Evolutionary conservation across 495 filamentous ascomycete genomes (phyloP).

Genomic region (Xylaria palmicola): DNA sequence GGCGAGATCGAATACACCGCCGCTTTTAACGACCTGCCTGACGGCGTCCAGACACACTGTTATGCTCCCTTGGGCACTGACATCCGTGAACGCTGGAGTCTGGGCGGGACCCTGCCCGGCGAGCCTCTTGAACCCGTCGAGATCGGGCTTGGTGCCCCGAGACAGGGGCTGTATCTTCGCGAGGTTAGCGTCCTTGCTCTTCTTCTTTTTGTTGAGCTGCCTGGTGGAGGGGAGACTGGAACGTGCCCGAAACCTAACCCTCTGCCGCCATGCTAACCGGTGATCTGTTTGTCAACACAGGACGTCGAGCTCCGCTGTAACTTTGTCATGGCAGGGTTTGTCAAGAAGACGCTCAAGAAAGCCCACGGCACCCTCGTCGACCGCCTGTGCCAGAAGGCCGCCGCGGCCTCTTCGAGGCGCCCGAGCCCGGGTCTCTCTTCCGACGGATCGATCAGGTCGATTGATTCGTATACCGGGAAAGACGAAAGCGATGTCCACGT

Average conservation of each 20-base stretch:
- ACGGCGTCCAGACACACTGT: constrained; percentile 71
- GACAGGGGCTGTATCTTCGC: constrained; percentile 66
- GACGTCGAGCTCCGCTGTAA: constrained; percentile 79
- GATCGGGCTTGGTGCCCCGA: constrained; percentile 59
- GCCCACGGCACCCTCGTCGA: constrained; percentile 66
- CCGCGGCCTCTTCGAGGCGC: background rate
- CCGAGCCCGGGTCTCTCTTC: background rate
- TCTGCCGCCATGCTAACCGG: background rate
- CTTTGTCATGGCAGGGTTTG: constrained; percentile 65
- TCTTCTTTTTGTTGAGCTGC: background rate
- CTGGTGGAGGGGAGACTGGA: too few relatives aligned
- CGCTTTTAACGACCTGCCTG: constrained; percentile 67
- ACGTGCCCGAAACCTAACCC: background rate
- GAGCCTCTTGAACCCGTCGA: constrained; percentile 60
- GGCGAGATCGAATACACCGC: constrained; percentile 71
- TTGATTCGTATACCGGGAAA: background rate
- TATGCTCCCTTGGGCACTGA: constrained; percentile 67
- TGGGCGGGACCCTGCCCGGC: constrained; percentile 62
- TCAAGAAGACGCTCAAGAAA: constrained; percentile 73
- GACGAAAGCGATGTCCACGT: background rate
- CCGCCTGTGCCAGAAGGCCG: constrained; percentile 56
- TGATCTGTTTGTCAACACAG: background rate
- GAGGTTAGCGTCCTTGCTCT: constrained; percentile 38
- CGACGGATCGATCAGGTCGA: background rate
- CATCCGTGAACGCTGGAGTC: constrained; percentile 66